A percentile compares a stretch with the other conserved stretches of the same genome.
Evolutionary conservation across 1,284 basidiomycete genomes (phyloP).

Genomic region (Leucoagaricus sp.): DNA sequence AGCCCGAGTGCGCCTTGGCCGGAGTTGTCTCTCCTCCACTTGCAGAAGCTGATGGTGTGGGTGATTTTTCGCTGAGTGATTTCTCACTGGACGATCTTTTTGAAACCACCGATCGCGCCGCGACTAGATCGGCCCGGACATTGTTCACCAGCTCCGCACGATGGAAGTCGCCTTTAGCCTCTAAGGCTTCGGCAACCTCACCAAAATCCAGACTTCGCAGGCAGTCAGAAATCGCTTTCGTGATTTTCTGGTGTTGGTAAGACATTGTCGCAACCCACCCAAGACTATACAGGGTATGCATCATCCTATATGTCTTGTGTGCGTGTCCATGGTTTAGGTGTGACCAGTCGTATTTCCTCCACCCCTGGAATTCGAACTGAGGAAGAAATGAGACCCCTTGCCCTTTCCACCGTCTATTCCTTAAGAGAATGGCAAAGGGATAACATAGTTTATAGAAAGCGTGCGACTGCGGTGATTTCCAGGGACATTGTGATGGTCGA

Average conservation of each 20-base stretch:
- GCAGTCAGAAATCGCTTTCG: background rate
- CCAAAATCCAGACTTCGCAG: background rate
- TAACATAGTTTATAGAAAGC: background rate
- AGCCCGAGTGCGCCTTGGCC: too few species aligned
- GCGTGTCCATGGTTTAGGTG: background rate
- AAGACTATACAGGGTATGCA: background rate
- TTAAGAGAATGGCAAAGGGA: background rate
- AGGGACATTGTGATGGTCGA: conserved; percentile 20
- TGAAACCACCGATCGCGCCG: too few species aligned
- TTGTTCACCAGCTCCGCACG: background rate
- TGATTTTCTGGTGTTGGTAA: background rate
- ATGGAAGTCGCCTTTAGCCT: background rate
- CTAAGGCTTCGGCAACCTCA: background rate
- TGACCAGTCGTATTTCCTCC: background rate
- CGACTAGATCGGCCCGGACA: too few species aligned
- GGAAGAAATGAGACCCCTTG: background rate
- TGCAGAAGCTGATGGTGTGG: too few species aligned
- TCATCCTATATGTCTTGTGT: background rate
- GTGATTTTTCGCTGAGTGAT: too few species aligned
- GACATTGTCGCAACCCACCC: background rate
- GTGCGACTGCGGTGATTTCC: conserved; percentile 26
- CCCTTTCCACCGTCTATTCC: background rate
- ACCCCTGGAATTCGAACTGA: background rate
- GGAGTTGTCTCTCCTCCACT: too few species aligned
- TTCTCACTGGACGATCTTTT: too few species aligned